Evolutionary conservation across 179 eudicot genomes (phyloP), one percentile per base, ranked within the genome.

Genomic region (Beta corolliflora): DNA sequence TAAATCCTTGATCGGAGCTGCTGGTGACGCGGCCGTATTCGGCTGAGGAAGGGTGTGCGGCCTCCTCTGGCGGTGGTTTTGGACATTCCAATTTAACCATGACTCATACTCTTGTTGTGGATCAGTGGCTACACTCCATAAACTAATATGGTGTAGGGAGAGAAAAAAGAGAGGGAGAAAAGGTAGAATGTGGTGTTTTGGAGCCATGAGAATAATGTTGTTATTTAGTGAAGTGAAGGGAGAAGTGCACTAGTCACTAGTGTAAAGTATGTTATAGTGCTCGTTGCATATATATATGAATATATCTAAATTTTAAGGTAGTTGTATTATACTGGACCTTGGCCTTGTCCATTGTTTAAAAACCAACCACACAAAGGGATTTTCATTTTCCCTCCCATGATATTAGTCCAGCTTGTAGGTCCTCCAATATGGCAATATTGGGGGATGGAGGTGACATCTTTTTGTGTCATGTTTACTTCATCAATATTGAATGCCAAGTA

Each of bases 1-100:
- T 25, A 85, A 21, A 2, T 23, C 54, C 11, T 56, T 73, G 10
- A 13, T 31, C 3, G 73, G 55, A 5, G 2, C 15, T 4, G 58
- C 31, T 12, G 36, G 19, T 18, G 25, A 29, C n/a, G 31, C 53
- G 15, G 31, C 60, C 12, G 41, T 15, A 29, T 64, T 65, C 19
- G 65, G 41, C 68, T 25, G 68, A 58, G 69, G 73, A 15, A 48
- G 64, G n/a, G 16, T 71, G 14, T n/a, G 31, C 10, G 60, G 69
- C 41, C 54, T 65, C 52, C 72, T 55, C 56, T 14, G 10, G 2
- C 66, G 76, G 72, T 84, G 82, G 73, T 84, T 81, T 36, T 73
- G 60, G 65, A 78, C 44, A 25, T 84, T 81, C 87, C 87, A 84
- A 25, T 2, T 66, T 25, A 84, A 70, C 87, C 84, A 84, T n/a